Percentiles rank a stretch among this genome's conserved stretches.
phyloP scores from a whole-genome alignment of 495 filamentous ascomycete genomes.

The Rostrohypoxylon terebratum region DNA sequence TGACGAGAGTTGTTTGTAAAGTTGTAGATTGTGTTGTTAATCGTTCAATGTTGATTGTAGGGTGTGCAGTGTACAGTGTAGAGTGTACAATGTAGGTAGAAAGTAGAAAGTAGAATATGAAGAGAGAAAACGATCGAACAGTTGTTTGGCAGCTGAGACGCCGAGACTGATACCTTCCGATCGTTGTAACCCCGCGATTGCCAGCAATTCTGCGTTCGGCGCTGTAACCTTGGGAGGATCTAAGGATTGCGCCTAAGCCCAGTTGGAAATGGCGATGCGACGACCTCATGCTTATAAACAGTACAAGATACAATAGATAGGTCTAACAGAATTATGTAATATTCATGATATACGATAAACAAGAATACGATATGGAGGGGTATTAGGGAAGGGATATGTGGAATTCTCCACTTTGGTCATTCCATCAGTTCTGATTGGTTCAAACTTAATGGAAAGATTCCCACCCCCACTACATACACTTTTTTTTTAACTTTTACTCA shows the following conservation, averaged over 20 bases:
- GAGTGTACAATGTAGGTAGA: too few species aligned
- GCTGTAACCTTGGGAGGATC: not conserved
- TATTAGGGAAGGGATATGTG: not conserved
- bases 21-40: too few species aligned
- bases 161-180: conserved; percentile 5
- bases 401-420: conserved; percentile 9
- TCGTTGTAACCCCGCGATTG: conserved; percentile 12
- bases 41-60: too few species aligned
- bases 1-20: not conserved
- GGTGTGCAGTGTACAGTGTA: too few species aligned
- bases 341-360: not conserved
- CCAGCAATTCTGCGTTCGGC: not conserved
- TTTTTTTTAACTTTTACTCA: conserved; percentile 9
- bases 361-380: not conserved
- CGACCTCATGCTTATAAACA: not conserved
- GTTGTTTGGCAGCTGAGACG: conserved; percentile 7
- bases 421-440: conserved; percentile 8
- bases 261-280: not conserved
- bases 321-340: not conserved
- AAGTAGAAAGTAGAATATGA: not conserved
- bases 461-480: conserved; percentile 12
- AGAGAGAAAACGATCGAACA: not conserved
- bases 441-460: not conserved
- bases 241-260: not conserved
- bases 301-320: not conserved